These are phyloP conservation scores for Filobasidium wieringae DNA, from an alignment of 768 basidiomycete genomes.

Conservation along the genomic window DNA sequence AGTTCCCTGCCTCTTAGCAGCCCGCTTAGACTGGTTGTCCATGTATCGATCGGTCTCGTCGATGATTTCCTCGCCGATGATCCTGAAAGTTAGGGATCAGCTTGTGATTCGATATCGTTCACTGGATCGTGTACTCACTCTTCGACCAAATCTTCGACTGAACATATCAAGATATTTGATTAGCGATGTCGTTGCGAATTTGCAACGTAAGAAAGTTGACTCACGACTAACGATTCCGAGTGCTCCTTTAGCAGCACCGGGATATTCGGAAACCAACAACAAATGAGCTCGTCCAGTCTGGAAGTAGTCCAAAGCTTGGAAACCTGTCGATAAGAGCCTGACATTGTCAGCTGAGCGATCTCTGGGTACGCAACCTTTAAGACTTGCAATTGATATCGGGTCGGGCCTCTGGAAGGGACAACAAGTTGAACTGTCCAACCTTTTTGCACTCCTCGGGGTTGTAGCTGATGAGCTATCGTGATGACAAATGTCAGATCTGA, in stretches of 20 bases:
- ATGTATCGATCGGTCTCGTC: conserved; percentile 87
- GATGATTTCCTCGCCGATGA: conserved; percentile 89
- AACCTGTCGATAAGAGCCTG: neutral
- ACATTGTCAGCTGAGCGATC: neutral
- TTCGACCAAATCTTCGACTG: conserved; percentile 44
- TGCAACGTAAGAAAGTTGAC: conserved; percentile 1
- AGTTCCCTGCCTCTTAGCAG: conserved; percentile 59
- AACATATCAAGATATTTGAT: no score
- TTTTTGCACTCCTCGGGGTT: conserved; percentile 59
- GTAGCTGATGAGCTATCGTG: conserved; percentile 63
- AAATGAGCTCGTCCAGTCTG: conserved; percentile 93
- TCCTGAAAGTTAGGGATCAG: conserved; percentile 36
- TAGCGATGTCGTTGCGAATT: neutral
- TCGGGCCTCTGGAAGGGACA: conserved; percentile 76
- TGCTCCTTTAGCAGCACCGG: conserved; percentile 69
- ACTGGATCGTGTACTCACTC: conserved; percentile 46
- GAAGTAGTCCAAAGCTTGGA: conserved; percentile 66
- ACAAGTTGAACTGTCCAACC: conserved; percentile 52
- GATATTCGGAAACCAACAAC: conserved; percentile 68
- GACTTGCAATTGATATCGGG: conserved; percentile 62
- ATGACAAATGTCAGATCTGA: neutral
- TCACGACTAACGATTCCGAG: conserved; percentile 71
- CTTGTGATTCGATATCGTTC: neutral
- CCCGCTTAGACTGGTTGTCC: conserved; percentile 68
- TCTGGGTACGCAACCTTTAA: neutral